phyloP scores from a whole-genome alignment of 495 filamentous ascomycete genomes.

The Emericellopsis terricola region DNA sequence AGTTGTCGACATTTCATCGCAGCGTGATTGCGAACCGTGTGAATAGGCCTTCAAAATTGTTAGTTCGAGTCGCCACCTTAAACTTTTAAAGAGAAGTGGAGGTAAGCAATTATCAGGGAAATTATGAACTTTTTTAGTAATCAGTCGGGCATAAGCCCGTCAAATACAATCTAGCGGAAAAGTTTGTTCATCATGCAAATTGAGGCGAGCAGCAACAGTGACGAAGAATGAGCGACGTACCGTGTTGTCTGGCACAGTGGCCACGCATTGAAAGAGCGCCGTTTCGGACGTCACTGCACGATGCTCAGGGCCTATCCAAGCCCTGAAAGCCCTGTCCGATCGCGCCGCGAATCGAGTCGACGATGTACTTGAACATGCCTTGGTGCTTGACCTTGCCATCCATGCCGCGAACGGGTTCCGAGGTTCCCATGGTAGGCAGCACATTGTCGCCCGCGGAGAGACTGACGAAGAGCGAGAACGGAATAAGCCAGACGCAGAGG shows the following conservation, averaged over 20 bases:
- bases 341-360: slow-evolving; percentile 58
- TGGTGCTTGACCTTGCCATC: slow-evolving; percentile 42
- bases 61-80: no score
- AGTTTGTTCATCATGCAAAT: slow-evolving; percentile 14
- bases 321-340: slow-evolving; percentile 58
- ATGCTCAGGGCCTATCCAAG: slow-evolving; percentile 25
- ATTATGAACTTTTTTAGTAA: slow-evolving; percentile 1
- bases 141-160: slow-evolving; percentile 1
- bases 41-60: not conserved
- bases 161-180: slow-evolving; percentile 21
- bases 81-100: no score
- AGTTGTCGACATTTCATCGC: not conserved
- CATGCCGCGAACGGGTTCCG: slow-evolving; percentile 17
- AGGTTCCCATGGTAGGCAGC: slow-evolving; percentile 60
- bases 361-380: slow-evolving; percentile 79
- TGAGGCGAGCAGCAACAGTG: not conserved
- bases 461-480: slow-evolving; percentile 87
- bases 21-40: not conserved
- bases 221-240: not conserved
- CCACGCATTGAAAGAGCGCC: no score
- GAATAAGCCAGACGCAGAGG: slow-evolving; percentile 89
- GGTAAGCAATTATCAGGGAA: not conserved
- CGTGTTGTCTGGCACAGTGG: slow-evolving; percentile 2
- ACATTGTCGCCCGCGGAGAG: slow-evolving; percentile 89
- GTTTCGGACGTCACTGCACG: no score